These are phyloP conservation scores for Verticillium nonalfalfae DNA, from an alignment of 2,329 filamentous ascomycete species.

Conservation along the genomic window DNA sequence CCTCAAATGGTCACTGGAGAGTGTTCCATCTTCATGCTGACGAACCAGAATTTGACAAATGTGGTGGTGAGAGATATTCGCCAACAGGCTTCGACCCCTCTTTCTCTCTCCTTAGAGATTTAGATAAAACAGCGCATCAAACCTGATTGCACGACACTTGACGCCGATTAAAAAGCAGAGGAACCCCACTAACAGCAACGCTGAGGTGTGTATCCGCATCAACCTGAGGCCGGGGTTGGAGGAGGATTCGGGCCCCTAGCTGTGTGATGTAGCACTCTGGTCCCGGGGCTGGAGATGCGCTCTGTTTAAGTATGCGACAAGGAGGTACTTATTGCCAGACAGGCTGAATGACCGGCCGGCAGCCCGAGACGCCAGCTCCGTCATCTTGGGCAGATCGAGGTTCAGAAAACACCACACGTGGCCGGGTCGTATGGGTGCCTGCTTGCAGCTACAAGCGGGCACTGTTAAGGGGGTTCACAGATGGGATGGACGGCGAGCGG, in stretches of 20 bases:
- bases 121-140: background rate
- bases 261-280: constrained; percentile 9
- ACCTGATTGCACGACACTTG: background rate
- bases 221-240: background rate
- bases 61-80: background rate
- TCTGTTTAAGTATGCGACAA: background rate
- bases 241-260: background rate
- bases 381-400: background rate
- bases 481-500: background rate
- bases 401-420: background rate
- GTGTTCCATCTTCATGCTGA: background rate
- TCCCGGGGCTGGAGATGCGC: background rate
- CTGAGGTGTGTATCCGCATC: background rate
- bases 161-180: background rate
- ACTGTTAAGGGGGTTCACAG: background rate
- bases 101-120: background rate
- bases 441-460: background rate
- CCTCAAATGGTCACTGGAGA: background rate
- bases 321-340: background rate
- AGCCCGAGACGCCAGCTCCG: background rate
- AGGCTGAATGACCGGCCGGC: background rate
- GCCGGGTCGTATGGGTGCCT: background rate
- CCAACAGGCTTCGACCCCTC: background rate
- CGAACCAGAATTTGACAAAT: background rate
- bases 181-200: background rate